Evolutionary conservation across 306 rosid species (phyloP).

Genomic region (Sindora glabra): DNA sequence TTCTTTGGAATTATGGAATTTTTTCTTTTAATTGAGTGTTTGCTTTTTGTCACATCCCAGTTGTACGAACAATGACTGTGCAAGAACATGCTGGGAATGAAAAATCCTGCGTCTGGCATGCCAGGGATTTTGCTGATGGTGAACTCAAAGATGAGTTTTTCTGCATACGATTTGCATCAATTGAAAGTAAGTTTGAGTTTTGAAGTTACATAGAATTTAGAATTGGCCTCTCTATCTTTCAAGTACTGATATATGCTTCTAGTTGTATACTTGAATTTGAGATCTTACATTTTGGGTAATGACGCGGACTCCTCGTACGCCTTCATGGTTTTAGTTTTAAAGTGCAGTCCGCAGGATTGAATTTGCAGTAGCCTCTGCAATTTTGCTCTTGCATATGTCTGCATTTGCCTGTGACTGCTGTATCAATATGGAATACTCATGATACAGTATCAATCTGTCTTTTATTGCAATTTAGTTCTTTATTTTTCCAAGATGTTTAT

Average conservation of each 20-base stretch:
- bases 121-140: constrained; percentile 88
- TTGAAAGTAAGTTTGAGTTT: constrained; percentile 64
- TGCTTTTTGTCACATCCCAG: constrained; percentile 26
- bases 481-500: too few species aligned
- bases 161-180: constrained; percentile 86
- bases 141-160: constrained; percentile 93
- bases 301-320: too few species aligned
- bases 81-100: constrained; percentile 97
- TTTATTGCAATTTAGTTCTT: too few species aligned
- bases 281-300: background rate
- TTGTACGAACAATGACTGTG: constrained; percentile 62
- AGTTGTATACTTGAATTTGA: background rate
- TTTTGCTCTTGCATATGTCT: too few species aligned
- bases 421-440: too few species aligned
- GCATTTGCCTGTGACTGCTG: too few species aligned
- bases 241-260: background rate
- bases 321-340: too few species aligned
- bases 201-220: background rate
- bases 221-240: background rate
- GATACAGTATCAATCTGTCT: too few species aligned
- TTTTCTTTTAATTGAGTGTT: background rate
- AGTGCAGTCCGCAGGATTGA: too few species aligned
- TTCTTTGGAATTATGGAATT: background rate
- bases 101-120: constrained; percentile 96
- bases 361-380: too few species aligned